Evolutionary conservation across 352 stramenopile species (phyloP).

Genomic region (Phytopythium oedochilum): DNA sequence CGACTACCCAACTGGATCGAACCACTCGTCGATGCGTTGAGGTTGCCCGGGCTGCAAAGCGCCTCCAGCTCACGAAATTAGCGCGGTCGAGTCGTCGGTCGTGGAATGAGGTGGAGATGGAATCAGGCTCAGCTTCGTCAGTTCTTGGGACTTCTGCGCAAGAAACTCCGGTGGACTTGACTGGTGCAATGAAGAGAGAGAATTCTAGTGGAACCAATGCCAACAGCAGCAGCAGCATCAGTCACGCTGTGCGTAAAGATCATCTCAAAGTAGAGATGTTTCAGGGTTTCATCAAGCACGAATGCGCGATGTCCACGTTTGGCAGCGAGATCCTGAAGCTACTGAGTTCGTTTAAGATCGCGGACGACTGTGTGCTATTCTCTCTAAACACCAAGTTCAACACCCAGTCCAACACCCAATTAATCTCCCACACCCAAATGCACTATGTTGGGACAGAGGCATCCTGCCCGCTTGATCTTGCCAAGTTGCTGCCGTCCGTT

Average conservation of each 20-base stretch:
- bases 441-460: conserved; percentile 53
- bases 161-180: conserved; percentile 11
- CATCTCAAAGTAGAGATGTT: conserved; percentile 35
- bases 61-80: conserved; percentile 30
- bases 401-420: conserved; percentile 15
- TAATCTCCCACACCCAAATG: conserved; percentile 26
- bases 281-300: conserved; percentile 44
- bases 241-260: conserved; percentile 12
- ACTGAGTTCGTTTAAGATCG: conserved; percentile 53
- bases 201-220: too few relatives aligned
- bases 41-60: conserved; percentile 13
- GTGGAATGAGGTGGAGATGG: conserved; percentile 25
- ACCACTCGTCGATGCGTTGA: conserved; percentile 56
- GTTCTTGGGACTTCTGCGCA: not conserved
- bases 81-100: conserved; percentile 33
- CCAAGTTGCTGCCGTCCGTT: conserved; percentile 51
- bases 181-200: conserved; percentile 32
- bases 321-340: conserved; percentile 56
- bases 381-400: conserved; percentile 54
- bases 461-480: conserved; percentile 43
- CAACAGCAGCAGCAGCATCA: not conserved
- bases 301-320: conserved; percentile 58
- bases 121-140: not conserved
- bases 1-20: conserved; percentile 49
- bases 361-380: conserved; percentile 51